Evolutionary conservation across 208 protist genomes (phyloP).

Genomic region (Leishmania guyanensis): DNA sequence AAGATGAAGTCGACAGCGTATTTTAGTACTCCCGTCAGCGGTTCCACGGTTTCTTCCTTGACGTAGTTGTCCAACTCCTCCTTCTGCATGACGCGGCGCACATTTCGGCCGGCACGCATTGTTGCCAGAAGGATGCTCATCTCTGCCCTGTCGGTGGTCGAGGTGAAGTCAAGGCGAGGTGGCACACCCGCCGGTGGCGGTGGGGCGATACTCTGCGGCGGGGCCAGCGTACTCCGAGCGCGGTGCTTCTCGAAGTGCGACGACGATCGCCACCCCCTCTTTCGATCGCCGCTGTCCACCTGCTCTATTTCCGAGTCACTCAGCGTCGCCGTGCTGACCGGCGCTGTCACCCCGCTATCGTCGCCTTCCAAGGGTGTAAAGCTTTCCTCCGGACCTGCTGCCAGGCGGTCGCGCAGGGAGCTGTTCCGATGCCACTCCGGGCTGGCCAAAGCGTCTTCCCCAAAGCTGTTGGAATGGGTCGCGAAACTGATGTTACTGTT

Average conservation of each 20-base stretch:
- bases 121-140: slow-evolving; percentile 58
- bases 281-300: background rate
- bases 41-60: slow-evolving; percentile 15
- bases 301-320: slow-evolving; percentile 32
- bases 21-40: slow-evolving; percentile 20
- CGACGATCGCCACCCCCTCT: background rate
- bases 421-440: background rate
- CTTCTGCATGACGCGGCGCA: slow-evolving; percentile 46
- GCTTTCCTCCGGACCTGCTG: background rate
- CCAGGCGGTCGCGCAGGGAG: background rate
- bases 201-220: background rate
- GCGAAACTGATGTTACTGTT: slow-evolving; percentile 5
- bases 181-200: slow-evolving; percentile 36
- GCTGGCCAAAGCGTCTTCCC: background rate
- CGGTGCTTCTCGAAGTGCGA: slow-evolving; percentile 14
- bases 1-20: slow-evolving; percentile 22
- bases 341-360: background rate
- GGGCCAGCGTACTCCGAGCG: background rate
- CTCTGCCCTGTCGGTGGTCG: slow-evolving; percentile 56
- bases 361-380: slow-evolving; percentile 1
- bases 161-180: slow-evolving; percentile 80
- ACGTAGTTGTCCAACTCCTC: slow-evolving; percentile 4
- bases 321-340: background rate
- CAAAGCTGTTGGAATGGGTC: background rate
- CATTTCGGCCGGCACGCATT: slow-evolving; percentile 42